These are phyloP conservation scores for Xylariaceae sp. DNA, from an alignment of 2,329 filamentous ascomycete species.

Conservation along the genomic window DNA sequence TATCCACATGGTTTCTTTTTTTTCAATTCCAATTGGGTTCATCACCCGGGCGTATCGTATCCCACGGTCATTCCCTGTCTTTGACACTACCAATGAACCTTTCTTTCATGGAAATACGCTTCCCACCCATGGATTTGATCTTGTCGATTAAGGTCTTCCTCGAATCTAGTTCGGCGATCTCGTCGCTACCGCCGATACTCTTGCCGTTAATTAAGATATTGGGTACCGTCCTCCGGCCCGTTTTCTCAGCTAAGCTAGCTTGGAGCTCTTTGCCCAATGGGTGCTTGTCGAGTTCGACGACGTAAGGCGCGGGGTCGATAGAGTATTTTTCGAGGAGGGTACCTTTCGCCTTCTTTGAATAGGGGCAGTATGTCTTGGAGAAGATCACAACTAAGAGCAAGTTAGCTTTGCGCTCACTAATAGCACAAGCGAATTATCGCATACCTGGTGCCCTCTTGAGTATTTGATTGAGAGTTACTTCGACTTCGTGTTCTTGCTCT, in stretches of 20 bases:
- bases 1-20: slow-evolving; percentile 15
- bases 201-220: slow-evolving; percentile 88
- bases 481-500: slow-evolving; percentile 64
- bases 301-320: slow-evolving; percentile 79
- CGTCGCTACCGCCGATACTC: slow-evolving; percentile 89
- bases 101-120: slow-evolving; percentile 58
- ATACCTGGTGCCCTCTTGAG: slow-evolving; percentile 83
- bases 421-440: slow-evolving; percentile 28
- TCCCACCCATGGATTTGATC: slow-evolving; percentile 73
- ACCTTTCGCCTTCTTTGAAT: slow-evolving; percentile 81
- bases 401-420: slow-evolving; percentile 2
- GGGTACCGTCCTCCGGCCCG: slow-evolving; percentile 83
- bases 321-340: slow-evolving; percentile 83
- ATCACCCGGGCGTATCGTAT: not conserved
- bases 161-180: slow-evolving; percentile 72
- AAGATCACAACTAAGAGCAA: slow-evolving; percentile 79
- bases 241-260: slow-evolving; percentile 69
- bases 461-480: slow-evolving; percentile 74
- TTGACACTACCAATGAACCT: slow-evolving; percentile 38
- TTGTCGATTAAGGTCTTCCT: slow-evolving; percentile 70
- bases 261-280: slow-evolving; percentile 75
- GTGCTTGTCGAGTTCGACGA: slow-evolving; percentile 89
- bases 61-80: slow-evolving; percentile 17
- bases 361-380: slow-evolving; percentile 91
- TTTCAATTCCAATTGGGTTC: not conserved